Conservation (phyloP, 371 early-diverging fungal species). For the Mortierella sp. region DNA sequence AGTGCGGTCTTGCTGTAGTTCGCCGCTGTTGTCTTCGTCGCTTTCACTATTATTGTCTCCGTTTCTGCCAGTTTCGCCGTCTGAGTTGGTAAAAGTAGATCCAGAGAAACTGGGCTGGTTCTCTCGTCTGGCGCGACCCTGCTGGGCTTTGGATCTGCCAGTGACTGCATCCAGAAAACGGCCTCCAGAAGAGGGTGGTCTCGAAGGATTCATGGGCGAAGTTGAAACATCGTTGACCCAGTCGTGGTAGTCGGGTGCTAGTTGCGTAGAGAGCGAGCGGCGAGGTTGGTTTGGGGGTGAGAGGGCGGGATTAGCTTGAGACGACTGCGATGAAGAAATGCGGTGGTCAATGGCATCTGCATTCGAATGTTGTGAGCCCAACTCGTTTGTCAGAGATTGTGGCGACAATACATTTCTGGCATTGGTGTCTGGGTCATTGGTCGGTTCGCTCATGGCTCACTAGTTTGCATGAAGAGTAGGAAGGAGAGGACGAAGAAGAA, state of each 20-base stretch:
- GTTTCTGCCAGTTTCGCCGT: constrained; percentile 23
- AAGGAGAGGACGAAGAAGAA: neutral
- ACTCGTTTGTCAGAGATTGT: neutral
- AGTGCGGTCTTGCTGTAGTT: neutral
- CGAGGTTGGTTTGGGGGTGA: constrained; percentile 54
- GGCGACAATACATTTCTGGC: neutral
- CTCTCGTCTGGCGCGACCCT: constrained; percentile 44
- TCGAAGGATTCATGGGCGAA: neutral
- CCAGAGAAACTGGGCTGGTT: constrained; percentile 54
- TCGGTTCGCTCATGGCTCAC: constrained; percentile 4
- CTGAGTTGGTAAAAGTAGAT: constrained; percentile 38
- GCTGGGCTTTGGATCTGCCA: constrained; percentile 19
- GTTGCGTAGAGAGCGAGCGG: constrained; percentile 39
- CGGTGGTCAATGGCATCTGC: neutral
- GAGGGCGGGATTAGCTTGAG: constrained; percentile 10
- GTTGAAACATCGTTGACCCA: constrained; percentile 46
- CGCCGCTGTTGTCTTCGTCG: neutral
- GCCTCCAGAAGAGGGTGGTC: constrained; percentile 9
- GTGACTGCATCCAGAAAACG: constrained; percentile 53
- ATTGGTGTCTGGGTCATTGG: neutral
- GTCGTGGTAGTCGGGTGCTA: constrained; percentile 47
- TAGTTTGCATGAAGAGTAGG: neutral
- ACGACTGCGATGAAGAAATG: neutral
- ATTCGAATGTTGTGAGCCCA: constrained; percentile 4
- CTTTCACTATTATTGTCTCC: neutral